Evolutionary conservation across 2,329 filamentous ascomycete species (phyloP), one percentile per base, ranked within the genome.

Genomic region (Chaetomiaceae sp.): DNA sequence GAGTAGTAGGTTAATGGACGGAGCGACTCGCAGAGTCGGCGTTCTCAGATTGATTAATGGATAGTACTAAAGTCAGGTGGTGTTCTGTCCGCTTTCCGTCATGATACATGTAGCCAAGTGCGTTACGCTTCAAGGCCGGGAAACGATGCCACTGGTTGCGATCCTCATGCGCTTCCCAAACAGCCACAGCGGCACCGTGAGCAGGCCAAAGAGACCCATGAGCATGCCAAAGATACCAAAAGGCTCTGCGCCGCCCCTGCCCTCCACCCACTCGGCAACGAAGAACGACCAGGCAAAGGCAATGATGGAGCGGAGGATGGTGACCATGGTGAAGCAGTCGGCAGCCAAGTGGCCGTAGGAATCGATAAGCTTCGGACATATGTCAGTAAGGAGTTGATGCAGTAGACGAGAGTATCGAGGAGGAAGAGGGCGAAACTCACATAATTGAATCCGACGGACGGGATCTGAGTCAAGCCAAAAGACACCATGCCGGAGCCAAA

Each of bases 261-360:
- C 38, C 9, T 48, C 9, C 2, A 48, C 21, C 46, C 46, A 48
- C 4, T 17, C 8, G 10, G 46, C 46, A 10, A 48, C 46, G 46
- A 48, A 48, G 19, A 48, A 48, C 4, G 46, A 19, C 46, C 46
- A 48, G 7, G 46, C 46, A 21, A 48, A 48, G 16, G 46, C 46
- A 12, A 48, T 35, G 31, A 48, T 9, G 13, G 46, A 31, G 5
- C 46, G 46, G 2, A 48, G 38, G 13, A 48, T 48, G 3, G 46
- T 48, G 20, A 48, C 46, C 38, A 48, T 42, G 38, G 46, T 48
- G 21, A 48, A 48, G n/a, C 46, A 48, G 31, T 48, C 46, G 20
- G 30, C 38, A 19, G 46, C 46, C 31, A 48, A 10, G 21, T 42
- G 39, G 2, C n/a, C 12, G 38, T 48, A 48, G 0, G 46, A 14